These are phyloP conservation scores for Phtheirospermum japonicum DNA, from an alignment of 257 asterid genomes.

Conservation along the genomic window DNA sequence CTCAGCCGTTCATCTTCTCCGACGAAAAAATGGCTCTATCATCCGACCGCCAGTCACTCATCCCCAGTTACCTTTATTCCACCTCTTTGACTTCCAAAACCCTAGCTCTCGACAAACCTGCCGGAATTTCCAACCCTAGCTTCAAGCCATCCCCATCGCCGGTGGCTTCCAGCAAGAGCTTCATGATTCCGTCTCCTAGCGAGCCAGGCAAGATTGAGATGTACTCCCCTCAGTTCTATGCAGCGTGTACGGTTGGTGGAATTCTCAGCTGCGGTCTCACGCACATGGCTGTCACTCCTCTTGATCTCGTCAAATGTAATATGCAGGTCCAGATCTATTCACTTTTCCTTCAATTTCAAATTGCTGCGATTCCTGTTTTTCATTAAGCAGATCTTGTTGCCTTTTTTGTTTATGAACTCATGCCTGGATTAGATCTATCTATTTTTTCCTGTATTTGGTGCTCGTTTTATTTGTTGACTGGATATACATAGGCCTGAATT, in stretches of 20 bases:
- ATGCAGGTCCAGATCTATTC: constrained; percentile 59
- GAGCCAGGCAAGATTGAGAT: constrained; percentile 51
- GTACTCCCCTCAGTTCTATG: constrained; percentile 66
- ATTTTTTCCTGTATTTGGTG: not conserved
- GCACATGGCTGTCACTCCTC: constrained; percentile 83
- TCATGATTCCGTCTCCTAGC: constrained; percentile 56
- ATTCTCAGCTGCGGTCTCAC: constrained; percentile 70
- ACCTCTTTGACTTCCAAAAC: constrained; percentile 1
- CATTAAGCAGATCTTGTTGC: not conserved
- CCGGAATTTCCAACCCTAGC: not conserved
- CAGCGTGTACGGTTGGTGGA: constrained; percentile 71
- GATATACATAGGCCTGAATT: not conserved
- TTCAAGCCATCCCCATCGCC: constrained; percentile 17
- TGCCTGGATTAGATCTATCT: not conserved
- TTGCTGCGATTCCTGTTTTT: not conserved
- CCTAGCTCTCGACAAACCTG: not conserved
- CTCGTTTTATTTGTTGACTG: not conserved
- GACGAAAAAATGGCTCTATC: constrained; percentile 26
- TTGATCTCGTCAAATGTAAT: constrained; percentile 86
- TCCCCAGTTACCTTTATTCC: constrained; percentile 3
- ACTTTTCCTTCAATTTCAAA: too few species aligned
- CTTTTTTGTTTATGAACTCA: not conserved
- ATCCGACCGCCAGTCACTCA: constrained; percentile 15
- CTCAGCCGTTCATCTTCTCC: constrained; percentile 31
- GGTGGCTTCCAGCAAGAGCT: constrained; percentile 21